Evolutionary conservation across 768 basidiomycete species (phyloP).

Genomic region (Panus rudis): DNA sequence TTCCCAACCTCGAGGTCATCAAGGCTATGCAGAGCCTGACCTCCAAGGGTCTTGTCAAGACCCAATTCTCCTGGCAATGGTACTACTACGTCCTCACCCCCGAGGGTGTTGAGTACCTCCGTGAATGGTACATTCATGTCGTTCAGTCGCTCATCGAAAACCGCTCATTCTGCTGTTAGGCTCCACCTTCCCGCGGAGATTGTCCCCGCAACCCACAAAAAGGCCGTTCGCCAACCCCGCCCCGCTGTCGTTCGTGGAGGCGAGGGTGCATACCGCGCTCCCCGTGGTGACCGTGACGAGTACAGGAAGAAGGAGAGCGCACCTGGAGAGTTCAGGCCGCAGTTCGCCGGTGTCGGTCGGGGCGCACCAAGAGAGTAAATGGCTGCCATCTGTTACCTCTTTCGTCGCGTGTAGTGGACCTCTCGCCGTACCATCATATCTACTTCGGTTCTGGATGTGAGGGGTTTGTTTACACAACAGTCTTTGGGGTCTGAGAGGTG

Average conservation of each 20-base stretch:
- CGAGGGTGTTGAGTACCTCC: constrained; percentile 95
- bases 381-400: not conserved
- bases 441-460: not conserved
- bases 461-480: not conserved
- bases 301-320: constrained; percentile 93
- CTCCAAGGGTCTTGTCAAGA: constrained; percentile 87
- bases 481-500: constrained; percentile 7
- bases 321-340: constrained; percentile 83
- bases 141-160: not conserved
- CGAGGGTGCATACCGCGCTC: constrained; percentile 80
- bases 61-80: constrained; percentile 99
- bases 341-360: constrained; percentile 84
- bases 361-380: constrained; percentile 69
- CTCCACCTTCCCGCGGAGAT: constrained; percentile 93
- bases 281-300: constrained; percentile 81
- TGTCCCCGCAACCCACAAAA: constrained; percentile 97
- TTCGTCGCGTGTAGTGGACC: constrained; percentile 2
- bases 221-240: constrained; percentile 81
- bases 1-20: constrained; percentile 64
- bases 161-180: constrained; percentile 28
- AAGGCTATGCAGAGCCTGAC: constrained; percentile 65
- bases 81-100: constrained; percentile 98
- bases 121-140: constrained; percentile 75
- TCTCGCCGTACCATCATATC: not conserved
- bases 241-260: constrained; percentile 72